A percentile compares a stretch with the other conserved stretches of the same genome.
phyloP scores from a whole-genome alignment of 768 basidiomycete species.

The Coprinopsis marcescibilis region DNA sequence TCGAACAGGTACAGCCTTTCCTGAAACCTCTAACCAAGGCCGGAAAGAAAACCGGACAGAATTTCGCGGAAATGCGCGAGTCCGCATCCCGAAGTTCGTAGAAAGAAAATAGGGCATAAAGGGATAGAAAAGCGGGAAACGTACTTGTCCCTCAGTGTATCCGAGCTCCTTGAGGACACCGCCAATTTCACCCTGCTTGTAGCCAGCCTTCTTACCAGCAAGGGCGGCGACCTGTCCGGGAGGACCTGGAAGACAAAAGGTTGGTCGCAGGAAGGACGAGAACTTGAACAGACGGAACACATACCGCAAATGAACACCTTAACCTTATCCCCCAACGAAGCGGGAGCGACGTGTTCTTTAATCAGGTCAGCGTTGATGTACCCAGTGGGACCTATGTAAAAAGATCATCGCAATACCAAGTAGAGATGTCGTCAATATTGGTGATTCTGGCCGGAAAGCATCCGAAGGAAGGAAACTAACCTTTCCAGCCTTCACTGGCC shows the following conservation, averaged over 20 bases:
- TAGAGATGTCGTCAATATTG: constrained; percentile 2
- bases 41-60: no score
- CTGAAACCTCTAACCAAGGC: no score
- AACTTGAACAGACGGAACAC: constrained; percentile 17
- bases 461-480: constrained; percentile 22
- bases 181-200: constrained; percentile 76
- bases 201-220: constrained; percentile 84
- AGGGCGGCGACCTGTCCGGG: constrained; percentile 86
- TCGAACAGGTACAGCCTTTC: no score
- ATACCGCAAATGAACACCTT: constrained; percentile 88
- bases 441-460: neutral
- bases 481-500: constrained; percentile 51
- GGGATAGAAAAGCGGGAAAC: neutral
- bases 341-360: constrained; percentile 62
- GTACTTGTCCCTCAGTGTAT: constrained; percentile 81
- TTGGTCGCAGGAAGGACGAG: constrained; percentile 4
- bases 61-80: no score
- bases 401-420: constrained; percentile 2
- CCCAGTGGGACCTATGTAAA: constrained; percentile 53
- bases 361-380: constrained; percentile 72
- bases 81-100: no score
- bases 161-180: constrained; percentile 86
- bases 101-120: neutral
- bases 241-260: constrained; percentile 43
- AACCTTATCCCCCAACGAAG: constrained; percentile 66